These are phyloP conservation scores for Zygoascus sp. DNA, from an alignment of 1,139 yeast genomes.

Conservation along the genomic window DNA sequence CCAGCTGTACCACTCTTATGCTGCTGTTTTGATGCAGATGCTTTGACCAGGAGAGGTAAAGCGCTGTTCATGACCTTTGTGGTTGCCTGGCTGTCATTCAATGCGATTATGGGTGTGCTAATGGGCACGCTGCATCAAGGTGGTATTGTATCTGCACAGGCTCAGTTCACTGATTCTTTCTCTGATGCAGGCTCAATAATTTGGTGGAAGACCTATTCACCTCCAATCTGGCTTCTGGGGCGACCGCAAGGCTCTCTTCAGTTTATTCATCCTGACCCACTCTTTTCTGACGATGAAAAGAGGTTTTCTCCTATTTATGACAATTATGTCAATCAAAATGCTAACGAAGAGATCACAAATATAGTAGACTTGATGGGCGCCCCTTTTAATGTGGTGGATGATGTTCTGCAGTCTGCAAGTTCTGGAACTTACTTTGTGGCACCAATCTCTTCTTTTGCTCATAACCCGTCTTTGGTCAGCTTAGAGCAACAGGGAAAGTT, in stretches of 20 bases:
- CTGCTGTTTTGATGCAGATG: constrained; percentile 50
- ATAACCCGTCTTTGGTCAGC: constrained; percentile 35
- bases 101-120: constrained; percentile 51
- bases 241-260: constrained; percentile 28
- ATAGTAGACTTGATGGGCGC: constrained; percentile 59
- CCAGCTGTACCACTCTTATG: constrained; percentile 74
- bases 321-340: constrained; percentile 25
- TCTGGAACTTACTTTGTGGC: constrained; percentile 16
- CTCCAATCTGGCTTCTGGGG: constrained; percentile 84
- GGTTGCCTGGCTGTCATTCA: constrained; percentile 61
- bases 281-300: constrained; percentile 33
- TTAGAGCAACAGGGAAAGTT: constrained; percentile 15
- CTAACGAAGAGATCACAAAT: constrained; percentile 19
- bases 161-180: constrained; percentile 35
- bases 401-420: constrained; percentile 19
- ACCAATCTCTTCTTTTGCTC: constrained; percentile 13
- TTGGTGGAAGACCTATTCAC: constrained; percentile 95
- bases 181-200: constrained; percentile 22
- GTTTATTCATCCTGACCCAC: constrained; percentile 26
- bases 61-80: constrained; percentile 27
- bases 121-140: constrained; percentile 89
- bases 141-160: constrained; percentile 72
- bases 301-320: constrained; percentile 36
- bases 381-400: constrained; percentile 32
- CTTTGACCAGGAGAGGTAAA: constrained; percentile 6